phyloP scores from a whole-genome alignment of 1,284 basidiomycete species.

The Apiotrichum brassicae region DNA sequence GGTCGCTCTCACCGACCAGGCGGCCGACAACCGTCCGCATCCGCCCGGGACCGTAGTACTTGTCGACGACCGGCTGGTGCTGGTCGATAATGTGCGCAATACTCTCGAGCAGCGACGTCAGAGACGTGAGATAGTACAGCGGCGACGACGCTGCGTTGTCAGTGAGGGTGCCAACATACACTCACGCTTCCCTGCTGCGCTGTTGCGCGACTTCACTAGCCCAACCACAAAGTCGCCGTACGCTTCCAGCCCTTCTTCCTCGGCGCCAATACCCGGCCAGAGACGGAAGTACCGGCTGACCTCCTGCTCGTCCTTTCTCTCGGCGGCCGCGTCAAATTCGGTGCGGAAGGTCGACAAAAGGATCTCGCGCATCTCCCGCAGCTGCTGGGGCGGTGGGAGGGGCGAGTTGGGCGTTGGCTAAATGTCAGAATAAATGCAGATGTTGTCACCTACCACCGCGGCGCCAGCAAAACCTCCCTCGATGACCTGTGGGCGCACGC shows the following conservation, averaged over 20 bases:
- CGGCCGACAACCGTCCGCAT: conserved; percentile 74
- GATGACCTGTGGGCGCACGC: conserved; percentile 68
- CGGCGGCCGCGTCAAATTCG: conserved; percentile 72
- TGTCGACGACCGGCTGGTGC: conserved; percentile 94
- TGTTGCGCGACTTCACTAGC: conserved; percentile 71
- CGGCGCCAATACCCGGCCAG: conserved; percentile 80
- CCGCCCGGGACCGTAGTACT: conserved; percentile 84
- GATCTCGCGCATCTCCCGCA: conserved; percentile 65
- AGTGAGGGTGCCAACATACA: conserved; percentile 12
- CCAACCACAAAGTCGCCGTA: conserved; percentile 91
- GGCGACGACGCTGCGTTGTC: conserved; percentile 67
- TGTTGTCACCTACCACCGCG: conserved; percentile 61
- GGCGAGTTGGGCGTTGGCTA: conserved; percentile 87
- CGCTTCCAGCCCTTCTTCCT: conserved; percentile 80
- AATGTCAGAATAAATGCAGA: neutral
- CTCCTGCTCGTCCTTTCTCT: conserved; percentile 67
- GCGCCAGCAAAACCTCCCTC: conserved; percentile 78
- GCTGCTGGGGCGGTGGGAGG: conserved; percentile 73
- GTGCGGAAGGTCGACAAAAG: conserved; percentile 71
- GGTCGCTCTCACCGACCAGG: conserved; percentile 79
- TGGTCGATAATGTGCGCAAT: conserved; percentile 94
- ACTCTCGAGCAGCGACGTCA: conserved; percentile 88
- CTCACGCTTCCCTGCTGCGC: conserved; percentile 71
- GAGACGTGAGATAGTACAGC: conserved; percentile 73
- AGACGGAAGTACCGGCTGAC: conserved; percentile 95